phyloP scores from a whole-genome alignment of 306 rosid species.

The Gastrolobium villosum region DNA sequence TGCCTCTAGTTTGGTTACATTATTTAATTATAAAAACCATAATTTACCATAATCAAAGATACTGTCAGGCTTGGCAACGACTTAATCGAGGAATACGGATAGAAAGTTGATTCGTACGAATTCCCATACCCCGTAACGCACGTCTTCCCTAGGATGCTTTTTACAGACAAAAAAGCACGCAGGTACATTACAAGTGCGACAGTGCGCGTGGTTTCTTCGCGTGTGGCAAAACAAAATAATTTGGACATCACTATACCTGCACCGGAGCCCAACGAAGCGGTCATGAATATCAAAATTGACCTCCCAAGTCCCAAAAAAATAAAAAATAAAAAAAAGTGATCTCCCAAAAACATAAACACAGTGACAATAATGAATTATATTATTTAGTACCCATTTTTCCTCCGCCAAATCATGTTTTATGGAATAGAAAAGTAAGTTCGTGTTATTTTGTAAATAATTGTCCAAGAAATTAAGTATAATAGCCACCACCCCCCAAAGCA shows the following conservation, averaged over 20 bases:
- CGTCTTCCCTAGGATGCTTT: constrained; percentile 38
- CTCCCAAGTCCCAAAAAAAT: too few species aligned
- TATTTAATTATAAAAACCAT: neutral
- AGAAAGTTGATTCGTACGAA: constrained; percentile 15
- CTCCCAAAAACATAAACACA: too few species aligned
- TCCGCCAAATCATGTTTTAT: neutral
- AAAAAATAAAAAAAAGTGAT: too few species aligned
- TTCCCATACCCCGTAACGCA: neutral
- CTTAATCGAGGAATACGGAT: constrained; percentile 4
- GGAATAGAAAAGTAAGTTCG: neutral
- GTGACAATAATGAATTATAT: neutral
- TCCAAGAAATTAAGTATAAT: too few species aligned
- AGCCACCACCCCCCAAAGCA: too few species aligned
- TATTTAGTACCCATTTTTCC: neutral
- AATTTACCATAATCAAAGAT: neutral
- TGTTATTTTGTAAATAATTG: neutral
- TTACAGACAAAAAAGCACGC: neutral
- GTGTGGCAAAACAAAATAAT: neutral
- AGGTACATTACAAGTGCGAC: neutral
- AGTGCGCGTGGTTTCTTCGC: constrained; percentile 29
- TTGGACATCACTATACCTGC: neutral
- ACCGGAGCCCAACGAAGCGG: neutral
- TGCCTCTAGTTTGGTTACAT: neutral
- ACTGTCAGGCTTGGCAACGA: neutral
- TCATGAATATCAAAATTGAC: constrained; percentile 3